Evolutionary conservation across 768 basidiomycete species (phyloP), one percentile per base, ranked within the genome.

Genomic region (Clavaria fumosa): DNA sequence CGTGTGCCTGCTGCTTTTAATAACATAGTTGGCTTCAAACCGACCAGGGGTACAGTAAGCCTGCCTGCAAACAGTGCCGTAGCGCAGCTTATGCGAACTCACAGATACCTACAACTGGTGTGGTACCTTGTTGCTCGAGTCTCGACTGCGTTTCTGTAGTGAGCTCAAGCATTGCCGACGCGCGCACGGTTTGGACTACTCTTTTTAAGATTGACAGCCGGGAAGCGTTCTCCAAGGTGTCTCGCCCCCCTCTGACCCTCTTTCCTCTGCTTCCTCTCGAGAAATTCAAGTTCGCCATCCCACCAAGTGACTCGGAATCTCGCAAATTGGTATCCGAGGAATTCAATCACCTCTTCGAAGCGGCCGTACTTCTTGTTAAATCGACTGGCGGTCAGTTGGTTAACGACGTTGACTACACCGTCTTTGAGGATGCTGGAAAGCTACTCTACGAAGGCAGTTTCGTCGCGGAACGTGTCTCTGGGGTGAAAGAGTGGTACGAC

Each of bases 401-500:
- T 14, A 23, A 33, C 38, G 18, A 39, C n/a, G 31, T 39, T 24
- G 30, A 39, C 11, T 39, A 39, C 15, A 32, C 38, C 14, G 31
- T 39, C 31, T 39, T 39, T 17, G 38, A 39, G 23, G 38, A 39
- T 15, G 38, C 38, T 5, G 38, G 38, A 26, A 39, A 21, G 31
- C 31, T 39, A 10, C 15, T 39, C 32, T 39, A 39, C 18, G 38
- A 39, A n/a, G 38, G 38, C 31, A 39, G 38, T 24, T 39, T 39
- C 31, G 38, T 39, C 12, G 38, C 38, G 18, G 31, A 39, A 34
- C 38, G 38, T 15, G 38, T 39, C 22, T 39, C 38, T 4, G 38
- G 38, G 14, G 31, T 39, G 21, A 39, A 20, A 31, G 38, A 1
- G 24, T 39, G 38, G 38, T 39, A 39, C 38, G 31, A 39, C n/a